Conservation (phyloP, 1,284 basidiomycete species). For the Cutaneotrichosporon sp. region DNA sequence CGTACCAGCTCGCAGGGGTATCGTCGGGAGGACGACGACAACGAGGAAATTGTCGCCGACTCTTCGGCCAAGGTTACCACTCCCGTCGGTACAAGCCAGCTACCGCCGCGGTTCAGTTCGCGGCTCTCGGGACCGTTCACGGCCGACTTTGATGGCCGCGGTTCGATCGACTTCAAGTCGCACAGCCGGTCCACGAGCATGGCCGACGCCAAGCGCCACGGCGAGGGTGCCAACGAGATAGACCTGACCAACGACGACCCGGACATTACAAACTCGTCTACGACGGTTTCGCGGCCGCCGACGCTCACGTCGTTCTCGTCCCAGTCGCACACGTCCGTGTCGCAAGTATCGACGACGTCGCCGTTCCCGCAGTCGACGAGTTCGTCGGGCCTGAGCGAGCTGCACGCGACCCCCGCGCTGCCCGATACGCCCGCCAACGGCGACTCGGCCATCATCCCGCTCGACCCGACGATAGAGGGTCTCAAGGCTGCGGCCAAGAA, state of each 20-base stretch:
- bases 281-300: slow-evolving; percentile 4
- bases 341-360: slow-evolving; percentile 2
- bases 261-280: neutral
- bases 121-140: slow-evolving; percentile 7
- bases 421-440: slow-evolving; percentile 4
- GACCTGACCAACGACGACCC: slow-evolving; percentile 19
- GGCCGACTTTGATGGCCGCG: neutral
- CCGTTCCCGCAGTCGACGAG: slow-evolving; percentile 4
- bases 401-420: neutral
- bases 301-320: slow-evolving; percentile 6
- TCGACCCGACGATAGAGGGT: slow-evolving; percentile 6
- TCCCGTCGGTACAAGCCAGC: neutral
- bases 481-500: slow-evolving; percentile 11
- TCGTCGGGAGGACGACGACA: slow-evolving; percentile 21
- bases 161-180: neutral
- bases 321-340: slow-evolving; percentile 6
- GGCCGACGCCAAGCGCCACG: slow-evolving; percentile 12
- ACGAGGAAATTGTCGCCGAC: slow-evolving; percentile 35
- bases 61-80: slow-evolving; percentile 36
- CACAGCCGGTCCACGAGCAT: slow-evolving; percentile 6
- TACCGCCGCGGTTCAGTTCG: slow-evolving; percentile 4
- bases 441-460: slow-evolving; percentile 1
- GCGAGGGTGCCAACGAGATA: slow-evolving; percentile 34
- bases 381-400: neutral
- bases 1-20: slow-evolving; percentile 1